Base-by-base conservation (phyloP, 140 eudicot species). In the Erigeron philadelphicus region DNA sequence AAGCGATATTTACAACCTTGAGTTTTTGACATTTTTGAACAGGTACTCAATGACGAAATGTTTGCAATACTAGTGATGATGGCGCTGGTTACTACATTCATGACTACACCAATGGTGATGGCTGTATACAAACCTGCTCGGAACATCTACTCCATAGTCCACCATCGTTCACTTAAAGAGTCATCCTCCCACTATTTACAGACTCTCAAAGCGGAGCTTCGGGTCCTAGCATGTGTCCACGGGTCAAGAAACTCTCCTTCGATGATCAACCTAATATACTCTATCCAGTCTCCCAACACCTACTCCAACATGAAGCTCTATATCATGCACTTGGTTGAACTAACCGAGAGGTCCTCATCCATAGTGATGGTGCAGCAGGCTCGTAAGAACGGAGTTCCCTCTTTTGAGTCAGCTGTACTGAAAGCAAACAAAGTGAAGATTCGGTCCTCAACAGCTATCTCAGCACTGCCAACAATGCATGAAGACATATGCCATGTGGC, bases 311-410 rank as follows among this genome's bases (percentile, higher is more conserved):
- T 82, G 70, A 85, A 82, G 72, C 72, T 85, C 44, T 80, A 82
- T 50, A 43, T 78, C 23, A 75, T 88, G 75, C 92, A 81, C 78
- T 79, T 88, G 1, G 64, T 85, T 11, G 93, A 85, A 47, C 79
- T 88, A 62, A 88, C 89, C 5, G 96, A 85, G 44, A 83, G 92
- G 7, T 72, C 89, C 61, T 88, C 96, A 21, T 88, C 96, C 1
- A 85, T 88, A 8, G 42, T 74, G 52, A 79, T 85, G 87, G 87
- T 83, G 71, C 88, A 73, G 11, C 77, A 84, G 3, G 60, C 59
- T 49, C 76, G 86, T 7, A 82, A 84, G 25, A 88, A 88, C 3
- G 93, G 96, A 4, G 59, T 83, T 21, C 89, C 96, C 0, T 71
- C 45, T 38, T 38, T 60, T 4, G 4, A 60, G 21, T 60, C 65